Percentiles rank a stretch among this genome's conserved stretches.
Conservation (phyloP, 495 filamentous ascomycete genomes). For the Penicillium steckii region DNA sequence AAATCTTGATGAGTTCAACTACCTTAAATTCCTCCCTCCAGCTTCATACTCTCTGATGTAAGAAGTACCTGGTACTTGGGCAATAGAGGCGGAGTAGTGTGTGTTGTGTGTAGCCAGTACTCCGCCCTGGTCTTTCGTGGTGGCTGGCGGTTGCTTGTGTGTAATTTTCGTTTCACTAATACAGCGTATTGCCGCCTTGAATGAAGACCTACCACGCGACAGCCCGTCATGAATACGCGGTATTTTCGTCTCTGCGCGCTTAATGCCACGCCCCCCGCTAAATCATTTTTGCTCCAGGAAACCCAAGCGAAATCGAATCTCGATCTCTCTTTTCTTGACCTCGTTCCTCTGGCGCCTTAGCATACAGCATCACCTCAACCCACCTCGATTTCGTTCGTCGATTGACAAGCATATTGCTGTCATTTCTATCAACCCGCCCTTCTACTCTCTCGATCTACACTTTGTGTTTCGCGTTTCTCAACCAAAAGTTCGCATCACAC, state of each 20-base stretch:
- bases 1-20: neutral
- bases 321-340: conserved; percentile 31
- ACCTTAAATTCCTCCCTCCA: too few species aligned
- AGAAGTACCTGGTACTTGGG: conserved; percentile 2
- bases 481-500: conserved; percentile 29
- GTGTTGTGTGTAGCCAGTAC: conserved; percentile 19
- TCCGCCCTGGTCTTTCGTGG: conserved; percentile 3
- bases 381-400: conserved; percentile 10
- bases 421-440: conserved; percentile 1
- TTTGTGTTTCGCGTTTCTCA: conserved; percentile 26
- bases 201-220: neutral
- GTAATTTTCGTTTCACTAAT: conserved; percentile 3
- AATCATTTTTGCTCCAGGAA: conserved; percentile 31
- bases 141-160: conserved; percentile 4
- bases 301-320: conserved; percentile 33
- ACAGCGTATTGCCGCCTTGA: neutral
- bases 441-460: conserved; percentile 9
- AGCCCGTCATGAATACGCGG: neutral
- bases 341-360: conserved; percentile 25
- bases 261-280: conserved; percentile 31
- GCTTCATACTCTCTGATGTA: neutral
- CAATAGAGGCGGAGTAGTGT: neutral
- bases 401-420: conserved; percentile 27
- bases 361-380: conserved; percentile 24
- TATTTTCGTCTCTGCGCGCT: conserved; percentile 1